Evolutionary conservation across 495 filamentous ascomycete genomes (phyloP).

Genomic region (Tuber magnatum): DNA sequence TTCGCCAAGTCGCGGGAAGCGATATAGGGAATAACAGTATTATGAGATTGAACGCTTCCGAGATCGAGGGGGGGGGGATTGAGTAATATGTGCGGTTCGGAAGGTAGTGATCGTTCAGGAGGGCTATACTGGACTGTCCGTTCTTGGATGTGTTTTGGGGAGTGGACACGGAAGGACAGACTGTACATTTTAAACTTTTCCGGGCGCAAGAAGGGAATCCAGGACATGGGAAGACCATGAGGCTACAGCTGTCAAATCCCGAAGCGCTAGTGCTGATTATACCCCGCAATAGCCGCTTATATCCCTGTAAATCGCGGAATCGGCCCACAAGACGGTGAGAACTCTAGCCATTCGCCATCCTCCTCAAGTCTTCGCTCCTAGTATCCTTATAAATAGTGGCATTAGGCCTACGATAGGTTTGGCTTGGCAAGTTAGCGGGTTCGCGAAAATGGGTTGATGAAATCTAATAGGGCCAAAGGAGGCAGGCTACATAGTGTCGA

Average conservation of each 20-base stretch:
- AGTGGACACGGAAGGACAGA: neutral
- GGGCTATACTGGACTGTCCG: neutral
- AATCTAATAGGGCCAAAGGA: no score
- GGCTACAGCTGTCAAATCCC: neutral
- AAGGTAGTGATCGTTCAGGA: neutral
- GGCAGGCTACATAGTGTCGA: no score
- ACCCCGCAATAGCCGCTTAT: neutral
- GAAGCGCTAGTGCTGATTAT: neutral
- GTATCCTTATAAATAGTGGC: no score
- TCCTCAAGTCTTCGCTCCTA: no score
- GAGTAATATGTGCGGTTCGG: neutral
- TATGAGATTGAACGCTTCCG: neutral
- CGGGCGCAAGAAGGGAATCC: neutral
- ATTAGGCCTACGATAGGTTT: no score
- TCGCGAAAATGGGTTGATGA: no score
- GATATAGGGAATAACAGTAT: neutral
- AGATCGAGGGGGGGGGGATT: neutral
- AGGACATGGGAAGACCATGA: neutral
- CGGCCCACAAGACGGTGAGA: no score
- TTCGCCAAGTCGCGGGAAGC: neutral
- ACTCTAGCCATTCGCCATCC: no score
- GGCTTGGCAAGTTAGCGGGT: no score
- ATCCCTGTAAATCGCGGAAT: no score
- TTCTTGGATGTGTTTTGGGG: neutral
- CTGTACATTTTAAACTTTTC: neutral